Evolutionary conservation across 805 yeast species (phyloP).

Genomic region (Nakazawaea wyomingensis): DNA sequence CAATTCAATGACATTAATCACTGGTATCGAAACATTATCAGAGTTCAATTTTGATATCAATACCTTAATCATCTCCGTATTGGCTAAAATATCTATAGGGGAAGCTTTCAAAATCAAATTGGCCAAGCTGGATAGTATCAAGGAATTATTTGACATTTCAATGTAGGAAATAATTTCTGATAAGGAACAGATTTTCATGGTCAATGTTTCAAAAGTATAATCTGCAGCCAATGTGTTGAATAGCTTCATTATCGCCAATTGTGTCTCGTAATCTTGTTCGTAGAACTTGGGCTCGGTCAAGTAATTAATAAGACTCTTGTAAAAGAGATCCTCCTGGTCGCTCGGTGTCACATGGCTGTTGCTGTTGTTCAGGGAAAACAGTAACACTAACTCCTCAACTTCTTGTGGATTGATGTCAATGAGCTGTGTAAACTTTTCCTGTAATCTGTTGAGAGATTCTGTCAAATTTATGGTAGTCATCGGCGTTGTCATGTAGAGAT

Average conservation of each 20-base stretch:
- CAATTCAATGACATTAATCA: conserved; percentile 4
- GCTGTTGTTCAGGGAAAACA: background rate
- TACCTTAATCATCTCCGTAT: conserved; percentile 10
- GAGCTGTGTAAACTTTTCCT: background rate
- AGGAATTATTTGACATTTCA: background rate
- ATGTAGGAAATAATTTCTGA: background rate
- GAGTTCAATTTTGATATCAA: conserved; percentile 4
- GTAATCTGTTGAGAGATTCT: background rate
- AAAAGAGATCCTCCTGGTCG: background rate
- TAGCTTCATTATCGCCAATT: conserved; percentile 3
- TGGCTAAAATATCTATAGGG: conserved; percentile 10
- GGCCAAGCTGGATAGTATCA: background rate
- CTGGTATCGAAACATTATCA: background rate
- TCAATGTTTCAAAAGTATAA: conserved; percentile 6
- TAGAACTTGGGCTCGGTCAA: background rate
- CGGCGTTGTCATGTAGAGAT: too few relatives aligned
- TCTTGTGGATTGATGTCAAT: background rate
- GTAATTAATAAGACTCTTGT: background rate
- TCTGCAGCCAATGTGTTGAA: background rate
- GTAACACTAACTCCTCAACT: background rate
- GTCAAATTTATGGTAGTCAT: background rate
- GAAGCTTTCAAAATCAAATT: background rate
- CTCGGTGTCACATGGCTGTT: background rate
- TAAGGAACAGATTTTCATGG: background rate
- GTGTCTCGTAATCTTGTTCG: background rate